phyloP scores from a whole-genome alignment of 1,284 basidiomycete genomes.

The Marasmius fiardii region DNA sequence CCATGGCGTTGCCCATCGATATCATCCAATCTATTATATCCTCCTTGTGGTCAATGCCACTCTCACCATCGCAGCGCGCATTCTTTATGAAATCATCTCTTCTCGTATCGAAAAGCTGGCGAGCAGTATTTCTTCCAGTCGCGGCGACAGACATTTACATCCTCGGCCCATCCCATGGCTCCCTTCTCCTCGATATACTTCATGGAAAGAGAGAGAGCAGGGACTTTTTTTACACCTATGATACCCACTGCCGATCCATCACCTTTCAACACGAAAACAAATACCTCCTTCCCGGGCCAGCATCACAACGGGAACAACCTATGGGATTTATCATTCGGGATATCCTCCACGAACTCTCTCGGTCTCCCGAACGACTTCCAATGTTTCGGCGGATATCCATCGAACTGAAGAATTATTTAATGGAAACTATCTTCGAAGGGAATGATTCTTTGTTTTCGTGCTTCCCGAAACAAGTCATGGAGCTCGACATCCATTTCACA shows the following conservation, averaged over 20 bases:
- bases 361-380: not conserved
- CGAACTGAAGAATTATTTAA: not conserved
- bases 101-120: not conserved
- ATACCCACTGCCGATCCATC: not conserved
- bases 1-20: slow-evolving; percentile 19
- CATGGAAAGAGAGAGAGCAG: not conserved
- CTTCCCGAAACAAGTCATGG: not conserved
- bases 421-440: not conserved
- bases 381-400: not conserved
- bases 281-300: not conserved
- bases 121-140: not conserved
- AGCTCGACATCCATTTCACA: not conserved
- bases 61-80: not conserved
- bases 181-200: not conserved
- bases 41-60: not conserved
- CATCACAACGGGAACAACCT: not conserved
- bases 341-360: not conserved
- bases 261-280: not conserved
- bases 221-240: not conserved
- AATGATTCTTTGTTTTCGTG: not conserved
- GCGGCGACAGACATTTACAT: not conserved
- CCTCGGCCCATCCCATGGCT: not conserved
- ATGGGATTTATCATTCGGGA: not conserved
- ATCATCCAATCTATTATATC: slow-evolving; percentile 22
- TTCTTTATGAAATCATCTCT: not conserved